These are phyloP conservation scores for Apodospora peruviana DNA, from an alignment of 495 filamentous ascomycete genomes.

Conservation along the genomic window DNA sequence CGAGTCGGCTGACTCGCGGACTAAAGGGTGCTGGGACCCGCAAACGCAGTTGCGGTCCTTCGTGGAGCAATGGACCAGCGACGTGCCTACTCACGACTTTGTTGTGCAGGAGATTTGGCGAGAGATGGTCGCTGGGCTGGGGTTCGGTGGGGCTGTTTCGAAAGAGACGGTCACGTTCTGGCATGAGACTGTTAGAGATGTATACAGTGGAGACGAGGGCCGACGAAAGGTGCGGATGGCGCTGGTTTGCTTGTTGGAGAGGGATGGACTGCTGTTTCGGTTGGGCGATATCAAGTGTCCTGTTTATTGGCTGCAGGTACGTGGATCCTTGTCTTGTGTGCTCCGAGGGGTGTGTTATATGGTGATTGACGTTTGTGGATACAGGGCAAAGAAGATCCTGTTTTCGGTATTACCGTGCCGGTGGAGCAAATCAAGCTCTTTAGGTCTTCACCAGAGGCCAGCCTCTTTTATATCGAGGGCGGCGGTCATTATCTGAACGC, in stretches of 20 bases:
- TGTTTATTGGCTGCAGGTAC: slow-evolving; percentile 58
- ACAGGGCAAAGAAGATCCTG: slow-evolving; percentile 51
- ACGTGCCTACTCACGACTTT: slow-evolving; percentile 43
- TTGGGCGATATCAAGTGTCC: slow-evolving; percentile 54
- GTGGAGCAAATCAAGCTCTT: slow-evolving; percentile 56
- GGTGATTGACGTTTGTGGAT: background rate
- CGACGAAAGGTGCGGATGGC: slow-evolving; percentile 51
- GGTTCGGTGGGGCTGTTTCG: slow-evolving; percentile 45
- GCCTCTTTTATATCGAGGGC: slow-evolving; percentile 42
- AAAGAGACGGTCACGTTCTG: slow-evolving; percentile 43
- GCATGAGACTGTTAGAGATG: slow-evolving; percentile 44
- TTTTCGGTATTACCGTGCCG: slow-evolving; percentile 43
- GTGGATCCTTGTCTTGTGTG: slow-evolving; percentile 7
- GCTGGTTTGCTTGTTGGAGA: slow-evolving; percentile 48
- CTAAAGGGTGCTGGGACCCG: slow-evolving; percentile 54
- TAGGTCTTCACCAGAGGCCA: slow-evolving; percentile 42
- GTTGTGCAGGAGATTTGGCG: slow-evolving; percentile 49
- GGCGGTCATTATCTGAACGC: slow-evolving; percentile 55
- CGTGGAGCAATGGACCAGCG: slow-evolving; percentile 43
- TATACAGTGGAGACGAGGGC: slow-evolving; percentile 56
- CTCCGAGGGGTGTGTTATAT: background rate
- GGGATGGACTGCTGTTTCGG: slow-evolving; percentile 52
- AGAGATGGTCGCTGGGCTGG: slow-evolving; percentile 49
- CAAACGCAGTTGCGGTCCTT: slow-evolving; percentile 32
- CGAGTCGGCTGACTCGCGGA: slow-evolving; percentile 50